phyloP scores from a whole-genome alignment of 2,329 filamentous ascomycete species.

The Diaporthe batatas region DNA sequence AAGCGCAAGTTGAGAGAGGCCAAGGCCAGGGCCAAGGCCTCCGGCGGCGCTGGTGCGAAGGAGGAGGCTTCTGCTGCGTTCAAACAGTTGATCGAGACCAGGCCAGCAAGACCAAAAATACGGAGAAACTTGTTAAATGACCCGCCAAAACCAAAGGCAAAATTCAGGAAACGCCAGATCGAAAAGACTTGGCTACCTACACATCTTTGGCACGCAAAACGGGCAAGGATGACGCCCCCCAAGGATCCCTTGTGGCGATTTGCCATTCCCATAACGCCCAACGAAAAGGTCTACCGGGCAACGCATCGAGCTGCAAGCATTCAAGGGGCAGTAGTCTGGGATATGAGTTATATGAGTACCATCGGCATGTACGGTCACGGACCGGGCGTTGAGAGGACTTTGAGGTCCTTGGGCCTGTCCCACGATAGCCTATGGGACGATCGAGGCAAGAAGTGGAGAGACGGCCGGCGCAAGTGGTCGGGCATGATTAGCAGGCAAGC shows the following conservation, averaged over 20 bases:
- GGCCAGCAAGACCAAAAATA: slow-evolving; percentile 72
- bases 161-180: slow-evolving; percentile 86
- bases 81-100: slow-evolving; percentile 53
- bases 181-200: slow-evolving; percentile 96
- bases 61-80: slow-evolving; percentile 41
- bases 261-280: slow-evolving; percentile 85
- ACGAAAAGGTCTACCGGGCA: slow-evolving; percentile 88
- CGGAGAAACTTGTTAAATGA: slow-evolving; percentile 78
- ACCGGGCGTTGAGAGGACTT: slow-evolving; percentile 66
- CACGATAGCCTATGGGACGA: slow-evolving; percentile 72
- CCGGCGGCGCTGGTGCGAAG: slow-evolving; percentile 41
- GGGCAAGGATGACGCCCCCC: slow-evolving; percentile 87
- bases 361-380: slow-evolving; percentile 80
- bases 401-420: slow-evolving; percentile 75
- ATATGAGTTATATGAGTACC: slow-evolving; percentile 93
- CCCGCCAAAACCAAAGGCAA: slow-evolving; percentile 67
- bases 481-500: slow-evolving; percentile 66
- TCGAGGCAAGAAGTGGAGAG: slow-evolving; percentile 78
- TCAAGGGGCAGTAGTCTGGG: slow-evolving; percentile 87
- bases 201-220: slow-evolving; percentile 93
- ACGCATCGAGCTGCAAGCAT: slow-evolving; percentile 84
- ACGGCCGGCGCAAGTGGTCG: slow-evolving; percentile 63
- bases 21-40: slow-evolving; percentile 46
- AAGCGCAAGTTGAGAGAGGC: slow-evolving; percentile 57
- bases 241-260: slow-evolving; percentile 90